These are phyloP conservation scores for Pyricularia sp. DNA, from an alignment of 2,329 filamentous ascomycete genomes.

Conservation along the genomic window DNA sequence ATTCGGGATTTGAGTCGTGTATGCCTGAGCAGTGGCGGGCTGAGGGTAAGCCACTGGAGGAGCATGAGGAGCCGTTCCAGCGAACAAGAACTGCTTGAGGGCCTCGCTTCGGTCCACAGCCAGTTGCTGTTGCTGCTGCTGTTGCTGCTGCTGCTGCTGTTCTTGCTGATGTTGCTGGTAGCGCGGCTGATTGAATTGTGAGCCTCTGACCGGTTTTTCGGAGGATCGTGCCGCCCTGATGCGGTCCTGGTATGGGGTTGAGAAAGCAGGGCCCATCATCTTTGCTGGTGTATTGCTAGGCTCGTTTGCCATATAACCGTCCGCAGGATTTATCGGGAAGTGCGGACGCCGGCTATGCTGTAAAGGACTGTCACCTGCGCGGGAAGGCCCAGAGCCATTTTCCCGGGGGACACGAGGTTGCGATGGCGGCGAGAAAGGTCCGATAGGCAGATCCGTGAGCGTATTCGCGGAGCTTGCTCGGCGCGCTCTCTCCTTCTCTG, in stretches of 20 bases:
- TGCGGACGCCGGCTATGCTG: slow-evolving; percentile 24
- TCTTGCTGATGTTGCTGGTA: not conserved
- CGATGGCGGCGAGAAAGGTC: slow-evolving; percentile 43
- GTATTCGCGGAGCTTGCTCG: slow-evolving; percentile 41
- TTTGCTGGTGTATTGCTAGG: slow-evolving; percentile 49
- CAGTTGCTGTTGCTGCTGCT: slow-evolving; percentile 5
- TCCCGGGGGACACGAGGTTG: slow-evolving; percentile 19
- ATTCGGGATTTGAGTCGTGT: not conserved
- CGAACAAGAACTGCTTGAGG: slow-evolving; percentile 48
- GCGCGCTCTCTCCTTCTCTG: slow-evolving; percentile 58
- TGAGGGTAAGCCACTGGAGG: slow-evolving; percentile 4
- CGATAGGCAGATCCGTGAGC: slow-evolving; percentile 22
- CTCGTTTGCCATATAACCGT: slow-evolving; percentile 58
- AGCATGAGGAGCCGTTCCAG: slow-evolving; percentile 16
- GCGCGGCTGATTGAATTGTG: slow-evolving; percentile 7
- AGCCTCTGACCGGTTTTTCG: slow-evolving; percentile 14
- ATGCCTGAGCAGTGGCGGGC: not conserved
- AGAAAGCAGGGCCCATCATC: slow-evolving; percentile 56
- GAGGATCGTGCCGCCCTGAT: slow-evolving; percentile 43
- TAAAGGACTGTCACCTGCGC: slow-evolving; percentile 8
- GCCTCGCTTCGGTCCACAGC: slow-evolving; percentile 34
- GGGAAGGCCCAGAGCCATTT: slow-evolving; percentile 18
- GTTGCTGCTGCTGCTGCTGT: no score
- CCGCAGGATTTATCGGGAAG: slow-evolving; percentile 34
- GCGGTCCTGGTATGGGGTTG: slow-evolving; percentile 54